Conservation (phyloP, 495 filamentous ascomycete species). For the Hypoxylon cercidicola region DNA sequence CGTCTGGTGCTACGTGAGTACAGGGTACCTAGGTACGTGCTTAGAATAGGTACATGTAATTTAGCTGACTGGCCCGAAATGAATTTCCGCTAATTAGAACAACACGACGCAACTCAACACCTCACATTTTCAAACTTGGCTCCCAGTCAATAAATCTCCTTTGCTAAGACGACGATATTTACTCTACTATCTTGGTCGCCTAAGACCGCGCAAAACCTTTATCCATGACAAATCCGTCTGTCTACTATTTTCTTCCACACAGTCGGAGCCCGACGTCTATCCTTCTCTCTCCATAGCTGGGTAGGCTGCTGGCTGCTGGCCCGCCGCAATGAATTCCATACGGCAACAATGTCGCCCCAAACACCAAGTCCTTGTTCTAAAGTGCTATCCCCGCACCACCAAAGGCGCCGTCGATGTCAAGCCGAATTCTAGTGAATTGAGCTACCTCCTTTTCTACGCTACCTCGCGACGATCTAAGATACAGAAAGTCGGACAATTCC, state of each 20-base stretch:
- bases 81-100: slow-evolving; percentile 2
- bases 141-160: not conserved
- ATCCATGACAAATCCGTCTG: slow-evolving; percentile 19
- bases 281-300: slow-evolving; percentile 15
- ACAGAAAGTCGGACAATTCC: slow-evolving; percentile 89
- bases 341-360: slow-evolving; percentile 78
- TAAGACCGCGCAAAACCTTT: not conserved
- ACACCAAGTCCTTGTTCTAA: slow-evolving; percentile 90
- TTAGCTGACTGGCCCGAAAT: slow-evolving; percentile 2
- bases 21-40: not conserved
- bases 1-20: too few species aligned
- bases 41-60: not conserved
- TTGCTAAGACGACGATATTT: not conserved
- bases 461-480: slow-evolving; percentile 92
- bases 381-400: slow-evolving; percentile 90
- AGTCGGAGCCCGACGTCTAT: slow-evolving; percentile 20
- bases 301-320: slow-evolving; percentile 25
- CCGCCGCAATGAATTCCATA: slow-evolving; percentile 63
- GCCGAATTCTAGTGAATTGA: slow-evolving; percentile 92
- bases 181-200: too few species aligned
- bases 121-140: not conserved
- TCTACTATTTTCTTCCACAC: not conserved
- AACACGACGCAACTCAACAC: slow-evolving; percentile 5
- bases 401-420: slow-evolving; percentile 90
- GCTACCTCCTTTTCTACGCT: slow-evolving; percentile 94